Percentiles rank a stretch among this genome's conserved stretches.
These are phyloP conservation scores for Camelina hispida DNA, from an alignment of 345 rosid species.

Conservation along the genomic window DNA sequence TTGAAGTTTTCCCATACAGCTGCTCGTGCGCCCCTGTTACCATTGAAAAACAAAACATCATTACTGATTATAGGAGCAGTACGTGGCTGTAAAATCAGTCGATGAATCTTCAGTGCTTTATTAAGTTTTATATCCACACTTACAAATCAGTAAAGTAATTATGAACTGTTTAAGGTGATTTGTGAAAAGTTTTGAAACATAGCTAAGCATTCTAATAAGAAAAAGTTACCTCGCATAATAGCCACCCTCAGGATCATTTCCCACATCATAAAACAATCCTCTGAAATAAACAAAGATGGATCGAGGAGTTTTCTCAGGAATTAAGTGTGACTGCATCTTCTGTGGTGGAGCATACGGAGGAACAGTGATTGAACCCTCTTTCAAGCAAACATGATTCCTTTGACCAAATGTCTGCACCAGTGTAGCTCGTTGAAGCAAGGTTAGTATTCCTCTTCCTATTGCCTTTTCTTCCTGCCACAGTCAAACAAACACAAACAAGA, in stretches of 20 bases:
- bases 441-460: slow-evolving; percentile 88
- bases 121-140: slow-evolving; percentile 10
- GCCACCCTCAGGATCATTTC: slow-evolving; percentile 99
- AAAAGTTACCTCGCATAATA: slow-evolving; percentile 89
- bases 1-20: slow-evolving; percentile 99
- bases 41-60: slow-evolving; percentile 17
- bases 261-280: slow-evolving; percentile 95
- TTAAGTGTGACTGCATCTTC: slow-evolving; percentile 91
- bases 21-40: slow-evolving; percentile 90
- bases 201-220: slow-evolving; percentile 8
- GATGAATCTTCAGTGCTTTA: neutral
- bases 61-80: neutral
- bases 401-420: slow-evolving; percentile 99
- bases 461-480: slow-evolving; percentile 91
- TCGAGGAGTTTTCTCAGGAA: slow-evolving; percentile 84
- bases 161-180: neutral
- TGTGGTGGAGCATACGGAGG: slow-evolving; percentile 99
- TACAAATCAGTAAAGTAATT: neutral
- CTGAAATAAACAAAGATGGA: slow-evolving; percentile 97
- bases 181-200: slow-evolving; percentile 5
- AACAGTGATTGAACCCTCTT: slow-evolving; percentile 91
- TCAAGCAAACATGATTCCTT: slow-evolving; percentile 92
- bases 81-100: neutral
- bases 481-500: slow-evolving; percentile 23
- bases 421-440: slow-evolving; percentile 92